Evolutionary conservation across 768 basidiomycete genomes (phyloP).

Genomic region (Podaxis sp.): DNA sequence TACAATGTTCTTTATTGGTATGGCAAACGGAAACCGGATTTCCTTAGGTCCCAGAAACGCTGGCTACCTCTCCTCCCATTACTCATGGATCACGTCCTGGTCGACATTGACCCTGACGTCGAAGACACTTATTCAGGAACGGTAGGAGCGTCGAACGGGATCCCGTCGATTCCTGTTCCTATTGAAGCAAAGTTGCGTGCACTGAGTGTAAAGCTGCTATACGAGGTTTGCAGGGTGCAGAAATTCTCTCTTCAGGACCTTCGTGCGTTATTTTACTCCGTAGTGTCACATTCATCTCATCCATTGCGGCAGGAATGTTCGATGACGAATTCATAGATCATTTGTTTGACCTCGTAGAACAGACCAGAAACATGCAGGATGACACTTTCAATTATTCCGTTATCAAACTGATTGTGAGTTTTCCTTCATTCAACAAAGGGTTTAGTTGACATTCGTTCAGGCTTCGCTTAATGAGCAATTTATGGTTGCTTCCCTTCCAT

Average conservation of each 20-base stretch:
- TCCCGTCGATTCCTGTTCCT: conserved; percentile 49
- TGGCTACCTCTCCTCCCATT: conserved; percentile 81
- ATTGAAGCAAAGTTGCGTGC: conserved; percentile 82
- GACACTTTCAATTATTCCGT: conserved; percentile 94
- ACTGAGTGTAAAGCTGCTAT: conserved; percentile 71
- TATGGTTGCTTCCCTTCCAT: conserved; percentile 78
- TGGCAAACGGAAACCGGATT: conserved; percentile 62
- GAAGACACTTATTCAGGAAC: conserved; percentile 56
- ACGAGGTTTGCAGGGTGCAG: conserved; percentile 92
- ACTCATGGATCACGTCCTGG: conserved; percentile 78
- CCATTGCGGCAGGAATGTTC: conserved; percentile 57
- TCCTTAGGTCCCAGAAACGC: conserved; percentile 75
- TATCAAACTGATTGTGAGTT: conserved; percentile 85
- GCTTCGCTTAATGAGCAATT: conserved; percentile 96
- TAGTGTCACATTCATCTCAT: background rate
- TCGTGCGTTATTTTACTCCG: conserved; percentile 42
- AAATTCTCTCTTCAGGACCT: conserved; percentile 75
- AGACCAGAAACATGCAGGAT: conserved; percentile 82
- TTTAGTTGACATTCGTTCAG: conserved; percentile 30
- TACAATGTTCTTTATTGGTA: conserved; percentile 74
- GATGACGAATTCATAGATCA: conserved; percentile 81
- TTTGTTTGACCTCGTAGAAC: conserved; percentile 90
- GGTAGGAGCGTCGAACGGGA: conserved; percentile 29
- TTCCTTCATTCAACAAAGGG: background rate
- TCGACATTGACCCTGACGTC: conserved; percentile 76